Base-by-base conservation (phyloP, 23 red algal genomes). In the Gracilaria domingensis region DNA sequence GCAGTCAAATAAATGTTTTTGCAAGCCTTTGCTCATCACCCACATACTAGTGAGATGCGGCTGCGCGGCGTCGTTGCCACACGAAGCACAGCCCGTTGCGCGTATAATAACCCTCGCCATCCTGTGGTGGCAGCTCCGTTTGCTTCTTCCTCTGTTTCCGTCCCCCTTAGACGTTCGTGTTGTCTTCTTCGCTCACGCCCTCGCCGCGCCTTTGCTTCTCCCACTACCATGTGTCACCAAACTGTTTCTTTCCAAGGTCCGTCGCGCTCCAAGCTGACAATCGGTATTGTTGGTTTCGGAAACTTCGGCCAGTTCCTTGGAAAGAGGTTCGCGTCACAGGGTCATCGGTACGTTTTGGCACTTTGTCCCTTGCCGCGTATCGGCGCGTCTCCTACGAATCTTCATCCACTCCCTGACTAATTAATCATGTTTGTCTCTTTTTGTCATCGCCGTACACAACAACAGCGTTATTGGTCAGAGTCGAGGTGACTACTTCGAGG, bases 291-390 rank as follows among this genome's bases (percentile, higher is more conserved):
- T 38, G 97, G 97, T 28, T 99, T 99, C 81, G 97, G 97, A 26
- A 99, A 96, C 87, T 99, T 99, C 62, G 97, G 97, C 32, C 97
- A 99, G 77, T 99, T 99, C 71, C 85, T 99, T 29, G 91, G 89
- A 32, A 88, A 82, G 38, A 74, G 79, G 40, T 99, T 96, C 82
- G 94, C 95, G 20, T 40, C 76, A 12, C 85, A 86, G 47, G 94
- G 94, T 39, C 97, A 99, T 82, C 23, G 89, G 56, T 77, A 51
- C 3, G 72, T 44, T 74, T 28, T 67, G 16, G 62, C 33, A 2
- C 51, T 55, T 20, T 18, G n/a, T 16, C 17, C 1, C 1, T 55
- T 55, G 9, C 14, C 1, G 9, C 51, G 51, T 55, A 62, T 1
- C 59, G 23, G 42, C 42, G 42, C 42, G 42, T 45, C 11, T 45